Evolutionary conservation across 1,284 basidiomycete genomes (phyloP), one percentile per base, ranked within the genome.

Genomic region (Apiotrichum veenhuisii): DNA sequence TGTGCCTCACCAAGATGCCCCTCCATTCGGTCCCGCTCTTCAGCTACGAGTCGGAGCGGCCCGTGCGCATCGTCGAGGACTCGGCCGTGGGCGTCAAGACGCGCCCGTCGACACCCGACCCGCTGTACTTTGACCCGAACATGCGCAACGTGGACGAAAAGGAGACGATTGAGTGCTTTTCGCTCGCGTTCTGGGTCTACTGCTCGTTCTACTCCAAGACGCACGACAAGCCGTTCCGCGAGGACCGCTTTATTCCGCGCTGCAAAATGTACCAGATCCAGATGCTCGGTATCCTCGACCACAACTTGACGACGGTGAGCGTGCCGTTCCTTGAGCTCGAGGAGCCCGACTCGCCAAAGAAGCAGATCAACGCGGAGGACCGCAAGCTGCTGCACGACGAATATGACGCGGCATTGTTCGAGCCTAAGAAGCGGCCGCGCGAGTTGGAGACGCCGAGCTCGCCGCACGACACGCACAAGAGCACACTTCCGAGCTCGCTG

Each of bases 251-350:
- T 70, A 81, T 96, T 26, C 87, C 91, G 2, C 85, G 91, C 42
- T 91, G 89, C 38, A 91, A 89, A 76, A 94, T 96, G 90, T 88
- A 91, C 66, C 88, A 94, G 70, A 91, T 95, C 45, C 88, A 95
- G 70, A 93, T 91, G 88, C 82, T 95, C 10, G 92, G 92, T 5
- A 80, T 94, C 11, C 80, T 95, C 47, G 91, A 92, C 65, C 88
- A 94, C 69, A 92, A 92, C 69, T 86, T 91, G 33, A 85, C 88
- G 18, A 88, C 87, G 61, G 93, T 95, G 57, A 88, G 87, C 59
- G 85, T 91, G 15, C 91, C 90, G 5, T 79, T 85, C 68, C 78
- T 91, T 33, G 75, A 73, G 45, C 71, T 70, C 25, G 73, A 71
- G 33, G 70, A 73, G 26, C 54, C 54, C 12, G 52, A 64, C 12